Conservation (phyloP, 2,329 filamentous ascomycete genomes). For the Clathrospora elynae region DNA sequence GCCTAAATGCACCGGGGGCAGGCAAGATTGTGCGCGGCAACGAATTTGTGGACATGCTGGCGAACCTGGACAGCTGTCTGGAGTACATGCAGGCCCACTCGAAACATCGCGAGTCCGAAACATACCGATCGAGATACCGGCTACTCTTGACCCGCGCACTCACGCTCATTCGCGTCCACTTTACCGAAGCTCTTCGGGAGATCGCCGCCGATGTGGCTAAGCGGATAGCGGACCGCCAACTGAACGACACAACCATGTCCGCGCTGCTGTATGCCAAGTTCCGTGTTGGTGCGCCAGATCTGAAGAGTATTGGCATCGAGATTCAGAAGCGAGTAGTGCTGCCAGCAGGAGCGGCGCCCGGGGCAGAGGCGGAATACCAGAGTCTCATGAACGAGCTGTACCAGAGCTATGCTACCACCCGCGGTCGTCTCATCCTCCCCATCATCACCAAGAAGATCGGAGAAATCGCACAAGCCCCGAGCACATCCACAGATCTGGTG, state of each 20-base stretch:
- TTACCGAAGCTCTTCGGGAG: slow-evolving; percentile 66
- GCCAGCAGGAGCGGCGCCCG: slow-evolving; percentile 63
- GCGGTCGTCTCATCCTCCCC: slow-evolving; percentile 64
- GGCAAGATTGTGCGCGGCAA: slow-evolving; percentile 81
- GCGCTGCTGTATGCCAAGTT: slow-evolving; percentile 74
- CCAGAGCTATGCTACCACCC: slow-evolving; percentile 65
- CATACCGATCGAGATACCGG: slow-evolving; percentile 86
- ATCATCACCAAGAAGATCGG: slow-evolving; percentile 66
- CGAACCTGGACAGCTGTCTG: slow-evolving; percentile 86
- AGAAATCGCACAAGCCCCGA: slow-evolving; percentile 62
- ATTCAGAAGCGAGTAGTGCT: slow-evolving; percentile 69
- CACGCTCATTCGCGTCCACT: slow-evolving; percentile 69
- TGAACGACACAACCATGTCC: slow-evolving; percentile 74
- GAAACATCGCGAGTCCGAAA: slow-evolving; percentile 82
- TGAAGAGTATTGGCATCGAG: slow-evolving; percentile 69
- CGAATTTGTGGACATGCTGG: slow-evolving; percentile 85
- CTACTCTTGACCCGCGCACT: slow-evolving; percentile 74
- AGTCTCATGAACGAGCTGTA: slow-evolving; percentile 69
- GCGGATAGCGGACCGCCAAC: slow-evolving; percentile 67
- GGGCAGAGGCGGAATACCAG: slow-evolving; percentile 67
- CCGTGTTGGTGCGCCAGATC: slow-evolving; percentile 66
- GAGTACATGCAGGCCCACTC: slow-evolving; percentile 89
- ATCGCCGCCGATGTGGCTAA: slow-evolving; percentile 66
- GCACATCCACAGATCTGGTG: slow-evolving; percentile 66
- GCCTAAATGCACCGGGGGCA: slow-evolving; percentile 89